These are phyloP conservation scores for Amoebophrya sp. DNA, from an alignment of 169 alveolate genomes.

Conservation along the genomic window DNA sequence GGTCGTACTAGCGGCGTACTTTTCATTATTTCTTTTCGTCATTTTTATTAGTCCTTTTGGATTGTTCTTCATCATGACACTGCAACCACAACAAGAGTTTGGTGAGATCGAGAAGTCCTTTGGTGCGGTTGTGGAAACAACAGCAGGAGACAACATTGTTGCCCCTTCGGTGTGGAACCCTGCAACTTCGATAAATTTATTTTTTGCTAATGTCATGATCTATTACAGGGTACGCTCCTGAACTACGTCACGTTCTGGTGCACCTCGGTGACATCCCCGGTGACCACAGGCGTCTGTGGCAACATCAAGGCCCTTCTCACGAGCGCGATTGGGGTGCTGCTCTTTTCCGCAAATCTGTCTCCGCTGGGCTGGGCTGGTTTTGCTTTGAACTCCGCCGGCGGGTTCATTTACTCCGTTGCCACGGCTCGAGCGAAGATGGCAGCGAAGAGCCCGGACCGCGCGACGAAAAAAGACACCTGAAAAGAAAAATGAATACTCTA, in stretches of 20 bases:
- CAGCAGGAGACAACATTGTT: no score
- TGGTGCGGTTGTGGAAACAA: no score
- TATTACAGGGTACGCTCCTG: constrained; percentile 6
- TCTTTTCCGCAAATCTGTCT: neutral
- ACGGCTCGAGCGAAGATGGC: neutral
- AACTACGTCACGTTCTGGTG: constrained; percentile 20
- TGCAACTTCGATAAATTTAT: no score
- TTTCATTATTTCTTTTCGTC: no score
- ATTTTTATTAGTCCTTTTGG: no score
- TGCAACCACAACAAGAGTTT: no score
- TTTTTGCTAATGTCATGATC: no score
- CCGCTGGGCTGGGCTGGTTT: neutral
- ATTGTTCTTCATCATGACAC: no score
- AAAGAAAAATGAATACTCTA: neutral
- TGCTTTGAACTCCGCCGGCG: neutral
- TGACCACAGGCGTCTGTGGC: neutral
- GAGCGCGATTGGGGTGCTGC: neutral
- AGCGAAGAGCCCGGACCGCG: neutral
- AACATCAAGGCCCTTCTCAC: neutral
- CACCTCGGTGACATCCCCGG: constrained; percentile 18
- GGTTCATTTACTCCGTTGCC: neutral
- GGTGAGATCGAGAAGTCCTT: no score
- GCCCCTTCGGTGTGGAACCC: no score
- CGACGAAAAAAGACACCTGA: neutral
- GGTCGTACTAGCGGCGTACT: no score